These are phyloP conservation scores for Stachybotrys echinatus DNA, from an alignment of 2,329 filamentous ascomycete genomes.

Conservation along the genomic window DNA sequence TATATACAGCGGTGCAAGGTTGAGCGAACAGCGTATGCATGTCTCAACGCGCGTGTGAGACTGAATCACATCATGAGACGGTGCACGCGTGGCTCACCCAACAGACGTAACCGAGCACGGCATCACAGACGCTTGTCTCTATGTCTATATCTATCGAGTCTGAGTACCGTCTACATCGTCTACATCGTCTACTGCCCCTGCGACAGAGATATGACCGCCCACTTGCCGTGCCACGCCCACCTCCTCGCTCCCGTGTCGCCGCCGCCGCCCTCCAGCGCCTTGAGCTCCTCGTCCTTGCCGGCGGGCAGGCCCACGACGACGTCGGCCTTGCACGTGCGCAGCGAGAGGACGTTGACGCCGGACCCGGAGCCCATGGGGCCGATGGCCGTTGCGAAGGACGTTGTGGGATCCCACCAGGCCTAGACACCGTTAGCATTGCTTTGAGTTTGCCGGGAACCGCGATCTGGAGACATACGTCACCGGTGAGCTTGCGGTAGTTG, in stretches of 20 bases:
- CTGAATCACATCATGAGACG: not conserved
- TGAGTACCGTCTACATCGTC: too few species aligned
- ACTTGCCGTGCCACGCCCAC: conserved; percentile 96
- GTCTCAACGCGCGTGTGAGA: not conserved
- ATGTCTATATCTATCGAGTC: not conserved
- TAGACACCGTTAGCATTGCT: conserved; percentile 8
- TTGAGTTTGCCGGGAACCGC: conserved; percentile 7
- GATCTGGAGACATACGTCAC: conserved; percentile 58
- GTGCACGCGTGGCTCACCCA: not conserved
- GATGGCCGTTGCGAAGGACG: conserved; percentile 77
- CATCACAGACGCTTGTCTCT: not conserved
- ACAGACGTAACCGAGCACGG: too few species aligned
- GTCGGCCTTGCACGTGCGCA: conserved; percentile 95
- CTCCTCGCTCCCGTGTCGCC: conserved; percentile 66
- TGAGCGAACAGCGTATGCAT: not conserved
- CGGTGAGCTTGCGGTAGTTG: conserved; percentile 91
- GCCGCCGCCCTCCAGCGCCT: conserved; percentile 61
- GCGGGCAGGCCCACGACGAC: conserved; percentile 82
- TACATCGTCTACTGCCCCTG: conserved; percentile 21
- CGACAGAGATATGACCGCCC: conserved; percentile 72
- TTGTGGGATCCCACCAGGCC: conserved; percentile 73
- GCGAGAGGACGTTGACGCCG: conserved; percentile 76
- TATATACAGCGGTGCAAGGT: not conserved
- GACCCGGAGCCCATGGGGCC: conserved; percentile 79
- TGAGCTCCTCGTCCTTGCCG: conserved; percentile 79